Evolutionary conservation across 2,329 filamentous ascomycete species (phyloP).

Genomic region (Coniochaeta sp.): DNA sequence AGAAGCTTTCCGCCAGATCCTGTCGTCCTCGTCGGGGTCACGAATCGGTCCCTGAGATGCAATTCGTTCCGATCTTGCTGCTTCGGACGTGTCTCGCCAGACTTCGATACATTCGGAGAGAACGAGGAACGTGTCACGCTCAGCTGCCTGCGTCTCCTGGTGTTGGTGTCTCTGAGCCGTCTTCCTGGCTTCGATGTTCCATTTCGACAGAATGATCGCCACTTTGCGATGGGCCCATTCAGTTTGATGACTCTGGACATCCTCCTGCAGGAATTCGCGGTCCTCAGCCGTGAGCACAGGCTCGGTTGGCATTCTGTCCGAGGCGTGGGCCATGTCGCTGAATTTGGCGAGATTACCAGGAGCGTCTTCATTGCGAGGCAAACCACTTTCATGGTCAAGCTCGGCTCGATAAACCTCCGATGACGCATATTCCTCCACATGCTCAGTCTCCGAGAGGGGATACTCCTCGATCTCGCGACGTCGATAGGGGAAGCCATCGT

Average conservation of each 20-base stretch:
- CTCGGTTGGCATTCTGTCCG: slow-evolving; percentile 8
- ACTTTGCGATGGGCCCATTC: neutral
- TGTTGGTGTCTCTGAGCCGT: neutral
- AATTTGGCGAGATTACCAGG: slow-evolving; percentile 10
- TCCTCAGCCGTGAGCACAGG: slow-evolving; percentile 13
- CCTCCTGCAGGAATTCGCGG: slow-evolving; percentile 14
- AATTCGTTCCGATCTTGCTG: slow-evolving; percentile 40
- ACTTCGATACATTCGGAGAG: neutral
- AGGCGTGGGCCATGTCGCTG: slow-evolving; percentile 18
- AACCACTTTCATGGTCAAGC: slow-evolving; percentile 14
- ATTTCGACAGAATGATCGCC: neutral
- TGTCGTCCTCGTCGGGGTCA: slow-evolving; percentile 21
- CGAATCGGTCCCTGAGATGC: slow-evolving; percentile 44
- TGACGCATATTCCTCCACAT: slow-evolving; percentile 3
- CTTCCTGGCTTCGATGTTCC: neutral
- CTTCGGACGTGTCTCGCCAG: neutral
- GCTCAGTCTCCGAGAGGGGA: neutral
- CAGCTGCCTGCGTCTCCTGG: neutral
- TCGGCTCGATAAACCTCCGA: slow-evolving; percentile 10
- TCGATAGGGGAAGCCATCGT: neutral
- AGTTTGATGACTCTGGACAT: slow-evolving; percentile 5
- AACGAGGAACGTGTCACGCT: neutral
- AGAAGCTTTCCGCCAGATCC: slow-evolving; percentile 51
- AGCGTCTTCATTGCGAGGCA: slow-evolving; percentile 16
- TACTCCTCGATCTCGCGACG: neutral